A percentile compares a stretch with the other conserved stretches of the same genome.
phyloP scores from a whole-genome alignment of 495 filamentous ascomycete genomes.

The Filosporella fistucella region DNA sequence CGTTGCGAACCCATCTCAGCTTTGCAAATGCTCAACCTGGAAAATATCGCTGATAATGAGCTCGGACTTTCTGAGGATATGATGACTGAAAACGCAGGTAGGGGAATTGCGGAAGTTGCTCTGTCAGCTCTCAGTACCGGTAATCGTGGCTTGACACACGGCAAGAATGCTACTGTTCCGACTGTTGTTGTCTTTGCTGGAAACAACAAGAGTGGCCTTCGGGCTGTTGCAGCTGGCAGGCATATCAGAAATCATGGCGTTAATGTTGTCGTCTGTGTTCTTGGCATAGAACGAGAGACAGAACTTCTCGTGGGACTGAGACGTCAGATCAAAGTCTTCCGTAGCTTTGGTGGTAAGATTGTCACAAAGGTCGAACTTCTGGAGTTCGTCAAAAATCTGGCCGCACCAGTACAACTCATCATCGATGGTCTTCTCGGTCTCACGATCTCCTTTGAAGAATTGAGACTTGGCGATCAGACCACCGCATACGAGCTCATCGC shows the following conservation, averaged over 20 bases:
- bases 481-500: conserved; percentile 77
- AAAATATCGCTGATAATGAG: conserved; percentile 79
- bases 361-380: conserved; percentile 51
- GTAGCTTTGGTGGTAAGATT: conserved; percentile 70
- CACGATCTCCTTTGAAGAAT: conserved; percentile 76
- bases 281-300: conserved; percentile 70
- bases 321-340: conserved; percentile 70
- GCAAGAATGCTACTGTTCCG: conserved; percentile 39
- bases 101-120: conserved; percentile 80
- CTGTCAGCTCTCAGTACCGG: conserved; percentile 54
- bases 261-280: conserved; percentile 75
- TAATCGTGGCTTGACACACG: conserved; percentile 36
- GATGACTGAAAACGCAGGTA: conserved; percentile 85
- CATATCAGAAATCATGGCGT: conserved; percentile 79
- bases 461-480: conserved; percentile 75
- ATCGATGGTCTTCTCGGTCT: conserved; percentile 86
- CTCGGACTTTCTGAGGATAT: conserved; percentile 83
- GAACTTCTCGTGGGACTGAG: conserved; percentile 70
- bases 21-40: conserved; percentile 82
- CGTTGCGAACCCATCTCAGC: conserved; percentile 78
- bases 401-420: conserved; percentile 63
- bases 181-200: conserved; percentile 82
- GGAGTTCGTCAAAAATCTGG: conserved; percentile 34
- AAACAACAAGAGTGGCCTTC: conserved; percentile 79
- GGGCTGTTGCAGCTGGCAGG: conserved; percentile 79